These are phyloP conservation scores for Stropharia rugosoannulata DNA, from an alignment of 768 basidiomycete genomes.

Conservation along the genomic window DNA sequence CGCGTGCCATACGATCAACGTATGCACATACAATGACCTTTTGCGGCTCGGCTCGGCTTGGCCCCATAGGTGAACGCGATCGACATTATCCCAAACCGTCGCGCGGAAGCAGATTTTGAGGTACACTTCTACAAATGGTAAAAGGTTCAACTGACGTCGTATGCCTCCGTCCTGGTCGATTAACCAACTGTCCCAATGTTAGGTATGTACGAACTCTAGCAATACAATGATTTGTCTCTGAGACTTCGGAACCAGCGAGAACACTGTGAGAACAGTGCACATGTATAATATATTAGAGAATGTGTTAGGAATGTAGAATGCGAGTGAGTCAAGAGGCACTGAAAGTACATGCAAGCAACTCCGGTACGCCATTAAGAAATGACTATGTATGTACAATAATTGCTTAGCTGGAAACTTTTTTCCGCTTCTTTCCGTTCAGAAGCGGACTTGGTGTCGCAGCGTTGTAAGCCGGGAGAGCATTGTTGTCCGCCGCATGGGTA, in stretches of 20 bases:
- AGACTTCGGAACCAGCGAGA: neutral
- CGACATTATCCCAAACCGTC: no score
- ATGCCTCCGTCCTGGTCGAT: neutral
- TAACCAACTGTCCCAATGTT: no score
- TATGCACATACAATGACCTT: no score
- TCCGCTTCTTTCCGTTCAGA: constrained; percentile 53
- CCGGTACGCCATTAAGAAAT: neutral
- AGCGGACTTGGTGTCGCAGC: constrained; percentile 20
- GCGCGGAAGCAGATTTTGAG: neutral
- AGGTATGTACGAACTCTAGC: no score
- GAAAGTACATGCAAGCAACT: neutral
- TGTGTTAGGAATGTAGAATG: neutral
- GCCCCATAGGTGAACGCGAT: no score
- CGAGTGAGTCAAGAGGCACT: neutral
- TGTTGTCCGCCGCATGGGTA: neutral
- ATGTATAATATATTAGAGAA: neutral
- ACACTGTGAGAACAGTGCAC: neutral
- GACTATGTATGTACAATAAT: neutral
- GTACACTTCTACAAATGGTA: constrained; percentile 7
- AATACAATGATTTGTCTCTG: no score
- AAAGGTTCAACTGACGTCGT: neutral
- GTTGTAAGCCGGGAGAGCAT: neutral
- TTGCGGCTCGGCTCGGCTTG: no score
- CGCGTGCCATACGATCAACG: no score
- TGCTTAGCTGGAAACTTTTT: constrained; percentile 35